Evolutionary conservation across 305 asterid species (phyloP), one percentile per base, ranked within the genome.

Genomic region (Fraxinus nigra): DNA sequence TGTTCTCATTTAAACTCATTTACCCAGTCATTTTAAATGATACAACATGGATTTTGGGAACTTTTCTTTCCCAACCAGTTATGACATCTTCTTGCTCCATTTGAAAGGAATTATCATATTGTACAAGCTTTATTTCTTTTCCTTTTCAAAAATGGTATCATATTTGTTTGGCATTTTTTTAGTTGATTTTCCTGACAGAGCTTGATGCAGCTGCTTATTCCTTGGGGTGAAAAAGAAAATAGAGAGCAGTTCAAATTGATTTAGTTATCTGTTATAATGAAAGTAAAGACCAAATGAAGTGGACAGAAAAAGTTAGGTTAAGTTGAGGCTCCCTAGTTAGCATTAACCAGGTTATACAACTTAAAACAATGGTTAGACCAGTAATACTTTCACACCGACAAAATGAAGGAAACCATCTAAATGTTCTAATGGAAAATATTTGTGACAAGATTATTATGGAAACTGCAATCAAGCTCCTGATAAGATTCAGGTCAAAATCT

Each of bases 21-120:
- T 34, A 34, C 3, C 26, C 28, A 37, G 81, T 83, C 88, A 81
- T 79, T 85, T 79, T 85, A 56, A 54, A 56, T 56, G 67, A 56
- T 56, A 56, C 11, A 18, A 54, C 26, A 54, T 54, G 65, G 65
- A n/a, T 2, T 56, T 56, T 56, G 67, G 67, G 67, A 56, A 56
- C 67, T 18, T 56, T 18, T 56, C 67, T 56, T 56, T 18, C 67
- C 67, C 67, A 56, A 18, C 26, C 26, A 56, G 2, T 56, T 56
- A 56, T 56, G 67, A 56, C 67, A 56, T 56, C 67, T 7, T 56
- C 67, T 56, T 56, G 67, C 67, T 56, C 67, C 26, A 56, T 56
- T 56, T n/a, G 26, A 7, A 54, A 56, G 67, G 28, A 56, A 7
- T 56, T 56, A 56, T 56, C 67, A 56, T 54, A 54, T 54, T 54